A percentile compares a stretch with the other conserved stretches of the same genome.
phyloP scores from a whole-genome alignment of 1,284 basidiomycete genomes.

The Marasmius fiardii region DNA sequence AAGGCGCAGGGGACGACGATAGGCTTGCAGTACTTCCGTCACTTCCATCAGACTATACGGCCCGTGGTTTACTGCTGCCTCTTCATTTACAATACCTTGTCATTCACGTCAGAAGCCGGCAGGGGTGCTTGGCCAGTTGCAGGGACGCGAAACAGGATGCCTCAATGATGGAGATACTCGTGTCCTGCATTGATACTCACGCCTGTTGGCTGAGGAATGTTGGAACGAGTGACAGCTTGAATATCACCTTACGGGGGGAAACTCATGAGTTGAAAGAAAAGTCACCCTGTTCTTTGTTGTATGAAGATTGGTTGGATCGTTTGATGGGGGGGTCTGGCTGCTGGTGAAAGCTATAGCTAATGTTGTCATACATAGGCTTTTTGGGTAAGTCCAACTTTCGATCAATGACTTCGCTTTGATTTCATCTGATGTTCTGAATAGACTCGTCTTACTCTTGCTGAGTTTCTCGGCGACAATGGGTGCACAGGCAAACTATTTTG shows the following conservation, averaged over 20 bases:
- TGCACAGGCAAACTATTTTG: too few relatives aligned
- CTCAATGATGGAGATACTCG: slow-evolving; percentile 8
- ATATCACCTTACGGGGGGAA: background rate
- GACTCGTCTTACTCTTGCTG: too few relatives aligned
- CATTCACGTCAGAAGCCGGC: slow-evolving; percentile 13
- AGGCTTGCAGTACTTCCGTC: slow-evolving; percentile 12
- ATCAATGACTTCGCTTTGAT: background rate
- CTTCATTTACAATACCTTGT: slow-evolving; percentile 15
- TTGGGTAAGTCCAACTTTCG: background rate
- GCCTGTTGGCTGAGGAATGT: background rate
- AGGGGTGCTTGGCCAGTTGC: background rate
- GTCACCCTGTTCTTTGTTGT: background rate
- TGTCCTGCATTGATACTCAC: background rate
- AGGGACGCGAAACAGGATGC: slow-evolving; percentile 3
- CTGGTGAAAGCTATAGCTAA: background rate
- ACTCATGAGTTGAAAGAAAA: background rate
- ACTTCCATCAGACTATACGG: background rate
- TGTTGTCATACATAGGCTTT: too few relatives aligned
- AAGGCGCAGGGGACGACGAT: slow-evolving; percentile 9
- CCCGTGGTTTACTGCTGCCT: background rate
- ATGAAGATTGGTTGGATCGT: background rate
- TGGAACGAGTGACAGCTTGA: background rate
- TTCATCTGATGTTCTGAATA: background rate
- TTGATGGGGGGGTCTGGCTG: background rate
- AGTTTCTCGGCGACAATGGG: too few relatives aligned